Base-by-base conservation (phyloP, 1,139 yeast species). In the Saccharomyces hybrid region DNA sequence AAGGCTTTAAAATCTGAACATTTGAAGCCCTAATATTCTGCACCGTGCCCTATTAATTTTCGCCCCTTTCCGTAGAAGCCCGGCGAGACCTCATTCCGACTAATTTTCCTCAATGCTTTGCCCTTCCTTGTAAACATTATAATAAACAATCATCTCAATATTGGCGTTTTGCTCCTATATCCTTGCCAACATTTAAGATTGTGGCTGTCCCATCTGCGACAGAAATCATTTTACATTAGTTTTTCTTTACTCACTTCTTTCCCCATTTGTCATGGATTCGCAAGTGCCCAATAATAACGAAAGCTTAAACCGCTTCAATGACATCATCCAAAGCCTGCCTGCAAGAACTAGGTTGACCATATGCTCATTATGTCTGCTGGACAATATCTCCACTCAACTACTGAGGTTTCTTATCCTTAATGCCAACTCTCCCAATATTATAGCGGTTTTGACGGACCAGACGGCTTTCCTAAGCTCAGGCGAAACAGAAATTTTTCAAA, bases 401-500 rank as follows among this genome's bases (percentile, higher is more conserved):
- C 52, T 68, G 20, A 55, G 69, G 54, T 58, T 66, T n/a, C 54
- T 67, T 20, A 58, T 66, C 38, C 56, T 65, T 32, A 67, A 64
- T 44, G 56, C 68, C 11, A 58, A 59, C 46, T 58, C 67, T 3
- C 67, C 65, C 23, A 63, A 65, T 47, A 57, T 60, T 14, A 58
- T 64, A n/a, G 65, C 63, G 2, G 49, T 58, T 11, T 50, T 62
- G 14, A 54, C 59, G 2, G 63, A 61, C 44, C 57, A 58, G n/a
- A 54, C 57, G 2, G 59, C 58, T 16, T 57, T 53, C 50, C 42
- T 62, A 48, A 54, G 53, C 30, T 56, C 65, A 28, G 63, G 79
- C 30, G 83, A 87, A 16, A 90, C 90, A 2, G 86, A 86, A 47
- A 83, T 90, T 0, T 89, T 83, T 65, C 78, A 84, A 53, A 86